Evolutionary conservation across 208 protist species (phyloP), one percentile per base, ranked within the genome.

Genomic region (Leishmania gerbilli): DNA sequence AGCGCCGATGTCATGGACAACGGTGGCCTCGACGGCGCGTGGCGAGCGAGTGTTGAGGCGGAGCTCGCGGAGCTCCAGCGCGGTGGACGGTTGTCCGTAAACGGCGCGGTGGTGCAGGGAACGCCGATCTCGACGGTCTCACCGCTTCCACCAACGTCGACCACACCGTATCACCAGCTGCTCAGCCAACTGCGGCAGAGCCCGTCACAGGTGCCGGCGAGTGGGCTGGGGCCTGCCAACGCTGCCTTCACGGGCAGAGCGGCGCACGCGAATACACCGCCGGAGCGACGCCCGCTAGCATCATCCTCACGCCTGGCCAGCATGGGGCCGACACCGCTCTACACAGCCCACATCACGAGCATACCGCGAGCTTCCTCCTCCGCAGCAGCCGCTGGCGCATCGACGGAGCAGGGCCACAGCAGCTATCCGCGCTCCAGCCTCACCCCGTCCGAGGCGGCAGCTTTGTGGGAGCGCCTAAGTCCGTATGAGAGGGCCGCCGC

Each of bases 181-280:
- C 76, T 84, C n/a, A 84, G 81, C 65, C 75, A 80, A 60, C 53
- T 84, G 51, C 75, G 81, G 19, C 74, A 80, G 69, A 84, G 76
- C 60, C 81, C 81, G 5, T 77, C 77, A 72, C 81, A 84, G 47
- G 13, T 65, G 56, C 53, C 75, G 27, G 53, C 37, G 37, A 24
- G 75, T 45, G 71, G 49, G 13, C 24, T 53, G 27, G 53, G 31
- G 40, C 17, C n/a, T 68, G 69, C 34, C 40, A 37, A 42, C 19
- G 42, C 47, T 24, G 31, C 19, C 31, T 53, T 24, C 31, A 24
- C 34, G 5, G 31, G 60, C 21, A 49, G n/a, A 11, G 53, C 51
- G 45, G 45, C 47, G 21, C 47, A 7, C 81, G 53, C 81, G 74
- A 79, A 83, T 42, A 83, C 80, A 42, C 80, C 80, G 56, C 74